Evolutionary conservation across 306 rosid species (phyloP), one percentile per base, ranked within the genome.

Genomic region (Rosa rugosa): DNA sequence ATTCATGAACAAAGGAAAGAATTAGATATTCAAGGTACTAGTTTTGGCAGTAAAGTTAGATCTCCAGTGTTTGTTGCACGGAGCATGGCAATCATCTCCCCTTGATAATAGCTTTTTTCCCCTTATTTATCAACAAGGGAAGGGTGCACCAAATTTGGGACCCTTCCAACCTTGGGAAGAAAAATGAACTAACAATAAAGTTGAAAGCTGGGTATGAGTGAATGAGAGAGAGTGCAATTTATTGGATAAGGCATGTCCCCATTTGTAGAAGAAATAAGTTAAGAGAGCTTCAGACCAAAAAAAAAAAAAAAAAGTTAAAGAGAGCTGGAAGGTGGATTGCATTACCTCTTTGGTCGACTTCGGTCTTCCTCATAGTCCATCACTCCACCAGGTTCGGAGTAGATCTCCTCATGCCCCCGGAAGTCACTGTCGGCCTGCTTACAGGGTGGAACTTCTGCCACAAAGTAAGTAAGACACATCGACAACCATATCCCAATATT

Each of bases 361-460:
- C 92, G 96, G 79, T 96, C 99, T 90, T 95, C 98, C 81, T 95
- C 98, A 49, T 89, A 96, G 86, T 96, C 97, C 96, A 96, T 96
- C 89, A 96, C 99, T 93, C 97, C 98, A 91, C 99, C 96, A 91
- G 93, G 88, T 90, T 96, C 99, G 82, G 98, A 89, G 96, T 86
- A 86, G 93, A 87, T 87, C 99, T 93, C 99, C 91, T 93, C 97
- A 80, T 91, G 96, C 86, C 98, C 96, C 91, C 98, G 86, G 94
- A 85, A 89, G 92, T 91, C 96, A 88, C 86, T 57, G 97, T 86
- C 91, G 86, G 90, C 99, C 99, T 96, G 99, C 98, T 92, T 80
- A 92, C 89, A 92, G 97, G 76, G 86, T 88, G 95, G 89, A 93
- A 88, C 99, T 96, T 96, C 99, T 96, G 99, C 97, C 99, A 96